phyloP scores from a whole-genome alignment of 176 grass and related monocot species.

The Lolium multiflorum region DNA sequence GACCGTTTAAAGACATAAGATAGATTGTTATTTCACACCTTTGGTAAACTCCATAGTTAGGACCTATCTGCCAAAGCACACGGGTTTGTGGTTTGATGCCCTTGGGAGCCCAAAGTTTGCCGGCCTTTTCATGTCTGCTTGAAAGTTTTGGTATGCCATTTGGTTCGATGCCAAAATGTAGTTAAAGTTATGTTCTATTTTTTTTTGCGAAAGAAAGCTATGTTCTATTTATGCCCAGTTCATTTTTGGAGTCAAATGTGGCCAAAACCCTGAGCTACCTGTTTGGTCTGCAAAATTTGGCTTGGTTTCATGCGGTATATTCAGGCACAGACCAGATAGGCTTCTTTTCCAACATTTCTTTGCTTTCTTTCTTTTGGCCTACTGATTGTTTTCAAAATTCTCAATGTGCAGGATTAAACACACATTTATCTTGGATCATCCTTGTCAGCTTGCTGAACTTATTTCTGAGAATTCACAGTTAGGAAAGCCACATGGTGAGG shows the following conservation, averaged over 20 bases:
- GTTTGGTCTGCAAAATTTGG: background rate
- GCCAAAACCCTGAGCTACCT: background rate
- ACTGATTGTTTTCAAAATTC: background rate
- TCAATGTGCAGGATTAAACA: conserved; percentile 81
- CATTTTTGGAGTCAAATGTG: background rate
- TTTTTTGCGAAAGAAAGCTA: background rate
- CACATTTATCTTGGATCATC: conserved; percentile 91
- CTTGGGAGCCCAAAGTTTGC: background rate
- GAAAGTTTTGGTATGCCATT: background rate
- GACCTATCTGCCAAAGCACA: background rate
- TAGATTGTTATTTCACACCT: conserved; percentile 29
- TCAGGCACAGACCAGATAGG: background rate
- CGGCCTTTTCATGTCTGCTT: background rate
- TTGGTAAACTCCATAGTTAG: conserved; percentile 36
- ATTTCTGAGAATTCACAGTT: conserved; percentile 70
- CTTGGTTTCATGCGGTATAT: background rate
- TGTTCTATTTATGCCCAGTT: background rate
- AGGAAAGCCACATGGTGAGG: conserved; percentile 83
- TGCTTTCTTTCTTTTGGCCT: background rate
- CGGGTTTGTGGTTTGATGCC: background rate
- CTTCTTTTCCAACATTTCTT: background rate
- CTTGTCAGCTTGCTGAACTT: conserved; percentile 67
- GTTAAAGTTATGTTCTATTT: conserved; percentile 12
- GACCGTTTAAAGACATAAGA: conserved; percentile 88
- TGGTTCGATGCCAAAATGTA: background rate